These are phyloP conservation scores for Phlyctochytrium planicorne DNA, from an alignment of 192 early-diverging fungal species.

Conservation along the genomic window DNA sequence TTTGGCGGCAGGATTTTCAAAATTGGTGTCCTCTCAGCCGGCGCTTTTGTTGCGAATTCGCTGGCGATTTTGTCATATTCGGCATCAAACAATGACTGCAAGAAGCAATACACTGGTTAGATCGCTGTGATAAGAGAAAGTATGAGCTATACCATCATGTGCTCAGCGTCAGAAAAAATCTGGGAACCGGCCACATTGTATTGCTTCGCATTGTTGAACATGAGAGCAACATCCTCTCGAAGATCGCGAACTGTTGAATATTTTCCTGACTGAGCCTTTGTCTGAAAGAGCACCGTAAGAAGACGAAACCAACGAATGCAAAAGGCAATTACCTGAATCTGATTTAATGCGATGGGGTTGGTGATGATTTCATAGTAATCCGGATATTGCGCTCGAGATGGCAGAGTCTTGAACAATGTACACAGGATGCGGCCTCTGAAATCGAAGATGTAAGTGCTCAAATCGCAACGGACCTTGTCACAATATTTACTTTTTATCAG, in stretches of 20 bases:
- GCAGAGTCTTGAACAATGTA: slow-evolving; percentile 78
- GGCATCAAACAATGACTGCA: slow-evolving; percentile 3
- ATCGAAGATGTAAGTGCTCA: not conserved
- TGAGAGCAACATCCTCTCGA: slow-evolving; percentile 73
- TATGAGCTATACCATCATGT: slow-evolving; percentile 19
- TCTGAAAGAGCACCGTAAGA: slow-evolving; percentile 38
- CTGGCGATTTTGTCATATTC: not conserved
- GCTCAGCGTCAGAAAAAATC: slow-evolving; percentile 42
- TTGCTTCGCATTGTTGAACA: slow-evolving; percentile 89
- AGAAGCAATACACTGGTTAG: too few species aligned
- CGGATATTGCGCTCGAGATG: slow-evolving; percentile 74
- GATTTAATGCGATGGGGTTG: slow-evolving; percentile 73
- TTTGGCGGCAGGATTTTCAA: not conserved
- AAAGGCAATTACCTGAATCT: slow-evolving; percentile 52
- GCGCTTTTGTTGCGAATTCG: not conserved
- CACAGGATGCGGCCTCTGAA: slow-evolving; percentile 66
- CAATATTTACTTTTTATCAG: not conserved
- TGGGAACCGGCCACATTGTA: slow-evolving; percentile 87
- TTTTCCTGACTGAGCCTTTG: slow-evolving; percentile 55
- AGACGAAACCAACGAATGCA: too few species aligned
- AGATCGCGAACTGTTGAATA: slow-evolving; percentile 73
- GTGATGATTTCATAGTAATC: slow-evolving; percentile 88
- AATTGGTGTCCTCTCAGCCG: not conserved
- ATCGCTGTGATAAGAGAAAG: too few species aligned
- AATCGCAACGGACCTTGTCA: not conserved